phyloP scores from a whole-genome alignment of 148 eudicot genomes.

The Rhododendron williamsianum region DNA sequence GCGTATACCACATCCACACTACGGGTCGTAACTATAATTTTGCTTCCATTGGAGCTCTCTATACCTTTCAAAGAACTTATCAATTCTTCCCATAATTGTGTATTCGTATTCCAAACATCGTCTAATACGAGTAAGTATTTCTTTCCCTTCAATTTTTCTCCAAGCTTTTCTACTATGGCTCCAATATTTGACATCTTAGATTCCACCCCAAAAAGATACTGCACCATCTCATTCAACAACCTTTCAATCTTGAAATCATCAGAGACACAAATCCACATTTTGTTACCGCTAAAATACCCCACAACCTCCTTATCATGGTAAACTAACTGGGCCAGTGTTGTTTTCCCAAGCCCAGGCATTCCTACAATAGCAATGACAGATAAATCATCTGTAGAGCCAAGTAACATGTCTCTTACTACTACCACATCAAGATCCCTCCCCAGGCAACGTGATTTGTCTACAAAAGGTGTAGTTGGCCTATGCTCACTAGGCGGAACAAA shows the following conservation, averaged over 20 bases:
- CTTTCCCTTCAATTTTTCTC: not conserved
- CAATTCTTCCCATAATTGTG: not conserved
- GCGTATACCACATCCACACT: not conserved
- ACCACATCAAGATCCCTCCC: too few relatives aligned
- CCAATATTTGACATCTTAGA: rapidly evolving
- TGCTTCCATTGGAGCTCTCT: not conserved
- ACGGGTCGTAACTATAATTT: constrained; percentile 13
- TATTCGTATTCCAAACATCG: constrained; percentile 7
- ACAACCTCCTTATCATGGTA: too few relatives aligned
- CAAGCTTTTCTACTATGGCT: not conserved
- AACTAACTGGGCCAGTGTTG: too few relatives aligned
- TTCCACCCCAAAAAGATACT: not conserved
- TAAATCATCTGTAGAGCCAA: not conserved
- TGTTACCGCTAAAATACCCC: too few relatives aligned
- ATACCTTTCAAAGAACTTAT: not conserved
- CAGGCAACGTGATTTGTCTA: not conserved
- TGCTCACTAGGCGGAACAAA: not conserved
- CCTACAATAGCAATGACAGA: not conserved
- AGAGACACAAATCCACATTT: too few relatives aligned
- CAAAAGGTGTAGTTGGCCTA: not conserved
- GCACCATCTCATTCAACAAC: not conserved
- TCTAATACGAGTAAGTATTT: constrained; percentile 21
- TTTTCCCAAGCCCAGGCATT: not conserved
- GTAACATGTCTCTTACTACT: too few relatives aligned
- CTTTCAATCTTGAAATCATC: too few relatives aligned